Percentiles rank a stretch among this genome's conserved stretches.
Conservation (phyloP, 441 rosid species). For the Populus tomentosa region DNA sequence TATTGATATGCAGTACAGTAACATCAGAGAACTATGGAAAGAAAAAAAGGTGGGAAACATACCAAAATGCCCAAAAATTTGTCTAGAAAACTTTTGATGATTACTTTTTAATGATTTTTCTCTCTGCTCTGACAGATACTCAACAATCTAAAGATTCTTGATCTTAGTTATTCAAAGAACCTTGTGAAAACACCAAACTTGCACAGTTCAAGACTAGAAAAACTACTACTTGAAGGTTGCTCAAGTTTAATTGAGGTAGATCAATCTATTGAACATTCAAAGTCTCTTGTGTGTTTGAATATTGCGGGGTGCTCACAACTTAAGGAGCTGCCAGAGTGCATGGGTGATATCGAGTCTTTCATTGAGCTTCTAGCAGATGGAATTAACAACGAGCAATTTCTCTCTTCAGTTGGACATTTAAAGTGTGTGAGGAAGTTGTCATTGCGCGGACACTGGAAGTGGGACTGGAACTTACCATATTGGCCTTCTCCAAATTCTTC, state of each 20-base stretch:
- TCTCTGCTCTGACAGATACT: background rate
- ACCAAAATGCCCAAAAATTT: background rate
- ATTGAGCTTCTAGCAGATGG: slow-evolving; percentile 14
- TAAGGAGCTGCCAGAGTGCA: background rate
- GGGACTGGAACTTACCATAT: no score
- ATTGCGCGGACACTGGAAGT: background rate
- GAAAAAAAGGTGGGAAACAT: slow-evolving; percentile 4
- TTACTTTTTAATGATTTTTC: background rate
- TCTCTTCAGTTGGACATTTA: slow-evolving; percentile 12
- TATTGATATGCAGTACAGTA: no score
- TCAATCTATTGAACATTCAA: background rate
- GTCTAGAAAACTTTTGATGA: background rate
- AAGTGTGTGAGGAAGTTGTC: slow-evolving; percentile 14
- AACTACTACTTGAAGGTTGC: no score
- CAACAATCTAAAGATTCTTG: no score
- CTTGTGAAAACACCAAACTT: no score
- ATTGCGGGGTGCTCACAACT: slow-evolving; percentile 27
- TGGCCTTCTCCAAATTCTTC: no score
- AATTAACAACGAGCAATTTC: slow-evolving; percentile 10
- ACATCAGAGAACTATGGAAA: slow-evolving; percentile 4
- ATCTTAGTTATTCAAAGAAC: no score
- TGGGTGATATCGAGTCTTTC: slow-evolving; percentile 12
- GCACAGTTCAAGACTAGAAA: no score
- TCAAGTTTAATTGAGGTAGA: no score
- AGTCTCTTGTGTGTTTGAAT: slow-evolving; percentile 16